phyloP scores from a whole-genome alignment of 1,284 basidiomycete species.

The Xanthoconium separans region DNA sequence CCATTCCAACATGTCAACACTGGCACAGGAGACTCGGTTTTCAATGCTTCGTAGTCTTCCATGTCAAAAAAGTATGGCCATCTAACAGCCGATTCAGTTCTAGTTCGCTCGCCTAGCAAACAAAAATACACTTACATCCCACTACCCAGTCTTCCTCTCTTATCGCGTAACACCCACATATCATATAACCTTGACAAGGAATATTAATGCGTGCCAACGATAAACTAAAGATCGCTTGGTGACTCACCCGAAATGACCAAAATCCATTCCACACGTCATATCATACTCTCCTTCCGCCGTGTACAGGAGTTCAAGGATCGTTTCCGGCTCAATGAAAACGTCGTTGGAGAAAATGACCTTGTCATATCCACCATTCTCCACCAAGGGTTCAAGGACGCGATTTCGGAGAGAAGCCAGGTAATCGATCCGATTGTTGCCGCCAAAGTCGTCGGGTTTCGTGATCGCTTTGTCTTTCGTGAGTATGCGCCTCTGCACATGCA shows the following conservation, averaged over 20 bases:
- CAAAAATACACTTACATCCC: conserved; percentile 10
- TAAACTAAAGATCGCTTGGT: not conserved
- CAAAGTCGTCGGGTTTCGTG: conserved; percentile 9
- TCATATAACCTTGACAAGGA: conserved; percentile 19
- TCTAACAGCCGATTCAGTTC: conserved; percentile 15
- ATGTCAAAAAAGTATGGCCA: conserved; percentile 55
- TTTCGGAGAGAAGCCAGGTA: conserved; percentile 48
- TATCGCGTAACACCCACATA: conserved; percentile 27
- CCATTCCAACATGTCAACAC: conserved; percentile 65
- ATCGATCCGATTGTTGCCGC: conserved; percentile 34
- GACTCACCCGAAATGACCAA: conserved; percentile 37
- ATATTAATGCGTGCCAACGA: not conserved
- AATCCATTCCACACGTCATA: conserved; percentile 56
- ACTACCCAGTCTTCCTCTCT: conserved; percentile 16
- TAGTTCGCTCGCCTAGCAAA: not conserved
- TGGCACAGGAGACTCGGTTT: conserved; percentile 42
- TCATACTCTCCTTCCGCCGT: conserved; percentile 50
- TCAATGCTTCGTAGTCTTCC: conserved; percentile 35
- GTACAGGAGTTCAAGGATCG: conserved; percentile 45
- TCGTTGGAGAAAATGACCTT: conserved; percentile 53
- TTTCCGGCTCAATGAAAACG: conserved; percentile 46
- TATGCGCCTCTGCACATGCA: conserved; percentile 18
- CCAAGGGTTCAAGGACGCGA: conserved; percentile 43
- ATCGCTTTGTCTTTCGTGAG: conserved; percentile 11
- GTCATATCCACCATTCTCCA: conserved; percentile 39